Percentiles rank a stretch among this genome's conserved stretches.
phyloP scores from a whole-genome alignment of 306 rosid species.

The Cicer yamashitae region DNA sequence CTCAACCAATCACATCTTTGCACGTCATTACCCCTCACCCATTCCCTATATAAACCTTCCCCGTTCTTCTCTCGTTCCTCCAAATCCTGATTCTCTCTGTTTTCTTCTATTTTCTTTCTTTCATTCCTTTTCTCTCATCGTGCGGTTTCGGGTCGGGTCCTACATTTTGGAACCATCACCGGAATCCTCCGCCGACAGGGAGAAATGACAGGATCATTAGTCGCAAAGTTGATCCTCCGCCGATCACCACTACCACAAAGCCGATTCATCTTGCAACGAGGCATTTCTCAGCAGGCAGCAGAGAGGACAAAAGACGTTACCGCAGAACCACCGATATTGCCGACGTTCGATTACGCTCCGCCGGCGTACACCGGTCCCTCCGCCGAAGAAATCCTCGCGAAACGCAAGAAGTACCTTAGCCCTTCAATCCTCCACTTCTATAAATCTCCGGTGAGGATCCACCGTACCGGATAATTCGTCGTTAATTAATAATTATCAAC shows the following conservation, averaged over 20 bases:
- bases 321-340: constrained; percentile 50
- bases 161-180: constrained; percentile 35
- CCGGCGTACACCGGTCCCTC: constrained; percentile 75
- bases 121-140: neutral
- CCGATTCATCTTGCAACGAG: constrained; percentile 39
- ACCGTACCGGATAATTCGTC: constrained; percentile 26
- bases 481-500: neutral
- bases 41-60: constrained; percentile 43
- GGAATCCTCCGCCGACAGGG: neutral
- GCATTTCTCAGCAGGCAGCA: constrained; percentile 51
- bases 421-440: constrained; percentile 75
- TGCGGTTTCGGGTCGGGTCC: constrained; percentile 21
- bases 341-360: constrained; percentile 76
- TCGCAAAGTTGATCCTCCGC: constrained; percentile 40
- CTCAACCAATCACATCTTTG: neutral
- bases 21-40: constrained; percentile 41
- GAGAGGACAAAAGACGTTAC: constrained; percentile 41
- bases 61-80: neutral
- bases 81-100: neutral
- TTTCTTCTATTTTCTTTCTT: neutral
- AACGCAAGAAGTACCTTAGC: constrained; percentile 78
- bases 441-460: constrained; percentile 68
- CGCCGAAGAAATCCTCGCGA: constrained; percentile 68
- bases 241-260: neutral
- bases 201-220: constrained; percentile 63